Percentiles rank a stretch among this genome's conserved stretches.
phyloP scores from a whole-genome alignment of 345 rosid species.

The Linum tenue region DNA sequence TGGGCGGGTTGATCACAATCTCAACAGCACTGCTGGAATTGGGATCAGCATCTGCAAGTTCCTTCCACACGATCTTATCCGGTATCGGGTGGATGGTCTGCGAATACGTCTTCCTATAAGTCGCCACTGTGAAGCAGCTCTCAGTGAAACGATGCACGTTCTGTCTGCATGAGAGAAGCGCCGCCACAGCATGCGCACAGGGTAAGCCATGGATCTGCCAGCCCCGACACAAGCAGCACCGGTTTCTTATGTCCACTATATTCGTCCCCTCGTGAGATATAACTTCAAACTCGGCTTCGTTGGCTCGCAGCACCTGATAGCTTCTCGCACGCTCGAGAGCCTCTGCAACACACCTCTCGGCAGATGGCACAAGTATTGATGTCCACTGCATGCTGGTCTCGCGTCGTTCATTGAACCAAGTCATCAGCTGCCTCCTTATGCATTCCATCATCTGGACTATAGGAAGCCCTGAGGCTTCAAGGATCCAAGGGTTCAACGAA shows the following conservation, averaged over 20 bases:
- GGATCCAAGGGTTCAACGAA: constrained; percentile 76
- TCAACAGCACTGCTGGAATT: constrained; percentile 21
- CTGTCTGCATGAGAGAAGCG: constrained; percentile 98
- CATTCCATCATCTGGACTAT: constrained; percentile 99
- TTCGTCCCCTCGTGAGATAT: constrained; percentile 84
- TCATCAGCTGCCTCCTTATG: constrained; percentile 94
- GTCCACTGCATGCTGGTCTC: constrained; percentile 96
- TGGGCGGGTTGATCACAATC: constrained; percentile 64
- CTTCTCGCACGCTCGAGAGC: constrained; percentile 82
- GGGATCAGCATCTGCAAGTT: constrained; percentile 62
- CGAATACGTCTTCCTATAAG: constrained; percentile 84
- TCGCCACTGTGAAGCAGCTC: constrained; percentile 94
- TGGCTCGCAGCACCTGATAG: constrained; percentile 84
- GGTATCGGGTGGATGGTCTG: constrained; percentile 97
- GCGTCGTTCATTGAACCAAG: constrained; percentile 93
- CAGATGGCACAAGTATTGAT: constrained; percentile 86
- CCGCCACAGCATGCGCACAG: constrained; percentile 95
- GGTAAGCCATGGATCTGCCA: constrained; percentile 97
- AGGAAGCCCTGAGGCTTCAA: constrained; percentile 95
- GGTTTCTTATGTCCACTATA: constrained; percentile 81
- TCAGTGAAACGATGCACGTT: constrained; percentile 91
- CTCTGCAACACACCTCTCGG: constrained; percentile 78
- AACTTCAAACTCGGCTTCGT: constrained; percentile 93
- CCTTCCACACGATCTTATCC: constrained; percentile 85
- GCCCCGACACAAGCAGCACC: constrained; percentile 91